Evolutionary conservation across 768 basidiomycete genomes (phyloP).

Genomic region (Filobasidium floriforme): DNA sequence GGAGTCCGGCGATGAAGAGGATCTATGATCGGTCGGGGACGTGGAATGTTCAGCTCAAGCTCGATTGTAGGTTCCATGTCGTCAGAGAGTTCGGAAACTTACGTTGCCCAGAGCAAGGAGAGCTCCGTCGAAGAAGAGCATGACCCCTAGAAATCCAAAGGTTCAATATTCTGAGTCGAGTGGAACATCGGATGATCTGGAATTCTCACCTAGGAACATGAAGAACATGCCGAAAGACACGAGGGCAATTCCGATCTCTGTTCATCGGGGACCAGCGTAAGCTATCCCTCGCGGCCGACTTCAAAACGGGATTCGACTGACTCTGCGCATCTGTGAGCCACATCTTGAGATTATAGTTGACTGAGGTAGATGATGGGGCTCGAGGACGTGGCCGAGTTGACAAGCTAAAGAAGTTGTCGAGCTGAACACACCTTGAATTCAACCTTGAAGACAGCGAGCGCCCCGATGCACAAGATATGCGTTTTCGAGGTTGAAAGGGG

Average conservation of each 20-base stretch:
- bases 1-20: conserved; percentile 86
- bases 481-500: too few relatives aligned
- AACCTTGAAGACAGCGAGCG: too few relatives aligned
- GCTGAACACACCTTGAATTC: too few relatives aligned
- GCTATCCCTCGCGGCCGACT: neutral
- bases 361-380: too few relatives aligned
- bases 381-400: too few relatives aligned
- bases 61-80: neutral
- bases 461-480: too few relatives aligned
- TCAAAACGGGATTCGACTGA: conserved; percentile 27
- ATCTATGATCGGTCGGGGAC: conserved; percentile 51
- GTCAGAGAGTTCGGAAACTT: conserved; percentile 30
- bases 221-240: conserved; percentile 92
- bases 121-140: conserved; percentile 94
- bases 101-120: conserved; percentile 96
- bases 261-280: neutral
- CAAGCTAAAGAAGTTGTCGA: too few relatives aligned
- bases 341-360: conserved; percentile 41
- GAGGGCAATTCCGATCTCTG: conserved; percentile 92
- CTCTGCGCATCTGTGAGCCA: conserved; percentile 57
- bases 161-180: neutral
- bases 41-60: neutral
- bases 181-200: neutral
- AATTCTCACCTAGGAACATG: conserved; percentile 70
- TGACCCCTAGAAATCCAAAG: conserved; percentile 48